Conservation (phyloP, 139 green algal genomes). For the Zygnema cylindricum region DNA sequence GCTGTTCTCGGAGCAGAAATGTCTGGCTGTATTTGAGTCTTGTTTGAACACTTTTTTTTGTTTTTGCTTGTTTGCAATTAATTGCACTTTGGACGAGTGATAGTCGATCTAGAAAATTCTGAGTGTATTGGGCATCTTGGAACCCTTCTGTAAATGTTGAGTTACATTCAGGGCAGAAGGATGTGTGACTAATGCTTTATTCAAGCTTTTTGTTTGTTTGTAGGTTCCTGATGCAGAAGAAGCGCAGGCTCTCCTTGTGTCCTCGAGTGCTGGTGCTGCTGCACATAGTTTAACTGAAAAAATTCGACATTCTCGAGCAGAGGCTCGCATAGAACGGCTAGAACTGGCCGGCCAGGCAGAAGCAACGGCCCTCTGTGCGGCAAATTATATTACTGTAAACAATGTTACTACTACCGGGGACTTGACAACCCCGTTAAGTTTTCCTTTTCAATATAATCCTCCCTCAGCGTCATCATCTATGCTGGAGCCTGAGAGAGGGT, state of each 20-base stretch:
- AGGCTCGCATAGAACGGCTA: background rate
- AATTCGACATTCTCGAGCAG: background rate
- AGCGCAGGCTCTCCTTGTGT: background rate
- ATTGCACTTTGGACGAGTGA: too few relatives aligned
- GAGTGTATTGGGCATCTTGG: too few relatives aligned
- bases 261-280: background rate
- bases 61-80: too few relatives aligned
- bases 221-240: background rate
- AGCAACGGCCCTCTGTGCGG: background rate
- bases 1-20: too few relatives aligned
- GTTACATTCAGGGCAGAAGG: too few relatives aligned
- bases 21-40: too few relatives aligned
- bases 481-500: background rate
- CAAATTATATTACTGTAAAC: background rate
- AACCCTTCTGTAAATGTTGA: too few relatives aligned
- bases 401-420: background rate
- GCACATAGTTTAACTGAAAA: background rate
- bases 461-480: background rate
- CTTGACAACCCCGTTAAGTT: background rate
- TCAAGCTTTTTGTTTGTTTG: too few relatives aligned
- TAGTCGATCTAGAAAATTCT: too few relatives aligned
- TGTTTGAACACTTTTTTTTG: too few relatives aligned
- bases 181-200: too few relatives aligned
- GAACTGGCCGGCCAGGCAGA: background rate
- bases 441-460: background rate